Base-by-base conservation (phyloP, 2,329 filamentous ascomycete genomes). In the Cladosporium velox region DNA sequence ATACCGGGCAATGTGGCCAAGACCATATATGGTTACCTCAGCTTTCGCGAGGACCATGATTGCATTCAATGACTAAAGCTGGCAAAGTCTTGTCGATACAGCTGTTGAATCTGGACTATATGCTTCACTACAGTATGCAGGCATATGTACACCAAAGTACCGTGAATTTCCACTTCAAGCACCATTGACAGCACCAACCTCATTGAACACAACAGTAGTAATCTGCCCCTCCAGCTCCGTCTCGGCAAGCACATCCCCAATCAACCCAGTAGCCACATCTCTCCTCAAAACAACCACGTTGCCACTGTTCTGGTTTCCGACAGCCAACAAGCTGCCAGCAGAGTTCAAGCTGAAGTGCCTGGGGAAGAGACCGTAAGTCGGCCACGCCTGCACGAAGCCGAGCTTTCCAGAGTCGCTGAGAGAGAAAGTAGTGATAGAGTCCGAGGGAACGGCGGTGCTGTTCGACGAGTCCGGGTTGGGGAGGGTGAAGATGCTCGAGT, bases 321-420 rank as follows among this genome's bases (percentile, higher is more conserved):
- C 86, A 1, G 88, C 90, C 3, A 92, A 78, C 66, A 89, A 77
- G 64, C 83, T 83, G 1, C 90, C 90, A 12, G 83, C 84, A 68
- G 82, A 83, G 76, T 90, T 92, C 65, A 91, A 78, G 60, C 83
- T 85, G 75, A 91, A 90, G 49, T 90, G 88, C 26, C 91, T 84
- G 0, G 91, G 91, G 65, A 83, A 85, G 8, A 79, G 76, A 2
- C 91, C 91, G 59, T 89, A 88, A 0, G 87, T 84, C 0, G 89
- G 82, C n/a, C 84, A 83, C 32, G 87, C 81, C 71, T 89, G 84
- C 3, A 86, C 75, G 65, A 86, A 83, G 0, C 73, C 77, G 30
- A 92, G 80, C 1, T 77, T 79, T 7, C 89, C 90, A n/a, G 83
- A 84, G 15, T 74, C 69, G 70, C 87, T 77, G 70, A 91, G 84